phyloP scores from a whole-genome alignment of 2,329 filamentous ascomycete species.

The Phaeosphaeria sp. region DNA sequence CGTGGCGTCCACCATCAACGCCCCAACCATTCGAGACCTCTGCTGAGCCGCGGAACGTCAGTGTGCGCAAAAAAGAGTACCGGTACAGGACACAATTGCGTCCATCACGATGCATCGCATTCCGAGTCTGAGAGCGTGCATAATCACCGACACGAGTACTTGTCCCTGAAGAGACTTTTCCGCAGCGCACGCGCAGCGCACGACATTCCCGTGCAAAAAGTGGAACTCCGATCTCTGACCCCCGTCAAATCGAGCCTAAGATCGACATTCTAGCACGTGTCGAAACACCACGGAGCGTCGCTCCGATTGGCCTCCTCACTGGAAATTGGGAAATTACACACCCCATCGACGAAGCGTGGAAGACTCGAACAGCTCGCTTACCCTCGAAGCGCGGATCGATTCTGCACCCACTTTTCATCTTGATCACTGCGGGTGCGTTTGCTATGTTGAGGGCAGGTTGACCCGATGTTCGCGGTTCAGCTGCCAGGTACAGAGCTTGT shows the following conservation, averaged over 20 bases:
- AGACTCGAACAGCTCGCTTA: neutral
- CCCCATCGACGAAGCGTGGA: no score
- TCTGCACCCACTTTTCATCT: neutral
- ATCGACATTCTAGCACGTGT: neutral
- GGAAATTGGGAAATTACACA: neutral
- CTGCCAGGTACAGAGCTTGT: no score
- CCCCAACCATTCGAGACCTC: neutral
- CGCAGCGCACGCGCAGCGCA: neutral
- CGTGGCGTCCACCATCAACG: neutral
- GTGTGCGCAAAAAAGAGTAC: neutral
- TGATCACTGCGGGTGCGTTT: neutral
- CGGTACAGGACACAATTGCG: neutral
- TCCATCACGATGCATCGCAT: neutral
- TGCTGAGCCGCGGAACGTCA: neutral
- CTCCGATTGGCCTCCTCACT: neutral
- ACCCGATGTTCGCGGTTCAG: neutral
- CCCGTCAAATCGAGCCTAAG: neutral
- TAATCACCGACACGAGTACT: no score
- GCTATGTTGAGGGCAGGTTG: neutral
- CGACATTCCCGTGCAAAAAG: neutral
- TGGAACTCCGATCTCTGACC: neutral
- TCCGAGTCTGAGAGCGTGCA: no score
- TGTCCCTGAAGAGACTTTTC: no score
- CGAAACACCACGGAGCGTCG: neutral
- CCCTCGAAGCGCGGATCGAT: neutral